Conservation (phyloP, 2,329 filamentous ascomycete genomes). For the Lomentospora prolificans region DNA sequence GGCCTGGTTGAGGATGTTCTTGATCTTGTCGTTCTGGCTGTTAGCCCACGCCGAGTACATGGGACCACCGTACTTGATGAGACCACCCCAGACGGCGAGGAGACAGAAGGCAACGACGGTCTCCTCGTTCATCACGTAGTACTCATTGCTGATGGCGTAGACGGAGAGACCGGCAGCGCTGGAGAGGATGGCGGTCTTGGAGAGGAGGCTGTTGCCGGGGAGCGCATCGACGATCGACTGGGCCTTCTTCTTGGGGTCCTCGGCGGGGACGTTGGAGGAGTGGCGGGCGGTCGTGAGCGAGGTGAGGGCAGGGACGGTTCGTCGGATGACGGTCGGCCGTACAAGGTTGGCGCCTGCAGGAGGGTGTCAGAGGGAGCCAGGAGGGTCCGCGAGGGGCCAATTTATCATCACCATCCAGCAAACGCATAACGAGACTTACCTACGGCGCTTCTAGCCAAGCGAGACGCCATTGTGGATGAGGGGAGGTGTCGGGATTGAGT, state of each 20-base stretch:
- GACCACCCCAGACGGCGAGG: constrained; percentile 81
- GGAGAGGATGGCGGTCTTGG: constrained; percentile 95
- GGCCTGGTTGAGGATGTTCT: constrained; percentile 87
- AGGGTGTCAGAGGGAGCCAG: constrained; percentile 10
- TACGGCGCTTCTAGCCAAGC: constrained; percentile 89
- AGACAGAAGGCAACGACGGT: constrained; percentile 88
- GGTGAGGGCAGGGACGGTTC: constrained; percentile 64
- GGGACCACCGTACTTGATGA: constrained; percentile 90
- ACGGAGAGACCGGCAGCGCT: constrained; percentile 81
- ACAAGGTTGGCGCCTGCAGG: constrained; percentile 75
- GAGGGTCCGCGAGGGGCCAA: constrained; percentile 19
- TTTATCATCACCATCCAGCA: constrained; percentile 15
- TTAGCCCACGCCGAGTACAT: constrained; percentile 90
- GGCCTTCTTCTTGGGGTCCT: constrained; percentile 94
- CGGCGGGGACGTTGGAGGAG: constrained; percentile 66
- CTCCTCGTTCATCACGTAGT: constrained; percentile 99
- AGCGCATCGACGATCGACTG: constrained; percentile 90
- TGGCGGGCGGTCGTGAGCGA: constrained; percentile 57
- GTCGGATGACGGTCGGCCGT: constrained; percentile 69
- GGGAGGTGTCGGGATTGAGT: constrained; percentile 43
- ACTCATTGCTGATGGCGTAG: constrained; percentile 97
- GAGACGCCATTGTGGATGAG: constrained; percentile 80
- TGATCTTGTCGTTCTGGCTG: constrained; percentile 82
- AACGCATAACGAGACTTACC: constrained; percentile 50
- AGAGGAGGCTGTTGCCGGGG: constrained; percentile 83